A percentile compares a stretch with the other conserved stretches of the same genome.
These are phyloP conservation scores for Bruguiera sexangula DNA, from an alignment of 345 rosid species.

Conservation along the genomic window DNA sequence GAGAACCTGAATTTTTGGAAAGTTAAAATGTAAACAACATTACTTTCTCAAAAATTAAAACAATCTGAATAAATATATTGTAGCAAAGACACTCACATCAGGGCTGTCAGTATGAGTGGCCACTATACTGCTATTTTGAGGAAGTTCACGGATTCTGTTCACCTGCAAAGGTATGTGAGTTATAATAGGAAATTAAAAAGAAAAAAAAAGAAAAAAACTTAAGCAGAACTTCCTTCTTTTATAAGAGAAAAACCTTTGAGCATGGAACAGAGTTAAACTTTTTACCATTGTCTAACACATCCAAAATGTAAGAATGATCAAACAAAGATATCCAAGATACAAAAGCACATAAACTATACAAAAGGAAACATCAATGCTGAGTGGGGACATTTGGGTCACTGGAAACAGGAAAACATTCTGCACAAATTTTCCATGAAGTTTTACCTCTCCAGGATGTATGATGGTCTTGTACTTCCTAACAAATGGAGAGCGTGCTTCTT, in stretches of 20 bases:
- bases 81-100: conserved; percentile 52
- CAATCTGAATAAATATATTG: conserved; percentile 4
- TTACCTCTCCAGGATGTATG: conserved; percentile 99
- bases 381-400: background rate
- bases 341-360: background rate
- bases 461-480: conserved; percentile 97
- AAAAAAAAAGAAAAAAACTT: too few species aligned
- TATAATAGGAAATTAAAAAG: background rate
- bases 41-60: conserved; percentile 1
- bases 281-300: too few species aligned
- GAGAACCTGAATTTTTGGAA: conserved; percentile 60
- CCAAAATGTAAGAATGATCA: background rate
- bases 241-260: background rate
- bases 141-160: conserved; percentile 97
- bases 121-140: conserved; percentile 83
- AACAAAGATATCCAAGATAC: background rate
- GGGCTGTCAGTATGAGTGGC: conserved; percentile 99
- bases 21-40: conserved; percentile 14
- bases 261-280: too few species aligned
- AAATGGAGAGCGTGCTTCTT: conserved; percentile 97
- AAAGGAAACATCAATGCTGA: background rate
- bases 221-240: background rate
- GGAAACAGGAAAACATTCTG: background rate
- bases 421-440: background rate
- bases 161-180: conserved; percentile 48